A percentile compares a stretch with the other conserved stretches of the same genome.
Evolutionary conservation across 345 rosid genomes (phyloP).

Genomic region (Abelmoschus esculentus): DNA sequence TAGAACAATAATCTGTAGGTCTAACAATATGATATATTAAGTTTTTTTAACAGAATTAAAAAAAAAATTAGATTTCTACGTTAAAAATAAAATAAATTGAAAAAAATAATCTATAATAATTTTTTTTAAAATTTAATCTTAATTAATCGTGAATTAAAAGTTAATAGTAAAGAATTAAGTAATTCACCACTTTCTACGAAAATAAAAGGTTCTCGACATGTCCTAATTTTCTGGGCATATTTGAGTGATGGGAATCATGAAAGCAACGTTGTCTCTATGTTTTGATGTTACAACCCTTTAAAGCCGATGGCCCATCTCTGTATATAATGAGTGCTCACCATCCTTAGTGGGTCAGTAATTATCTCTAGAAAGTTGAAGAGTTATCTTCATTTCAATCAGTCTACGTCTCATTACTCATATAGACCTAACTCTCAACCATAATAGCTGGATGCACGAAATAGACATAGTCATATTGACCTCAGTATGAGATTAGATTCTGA

Average conservation of each 20-base stretch:
- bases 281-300: not conserved
- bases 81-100: no score
- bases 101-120: no score
- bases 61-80: no score
- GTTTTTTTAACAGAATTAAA: no score
- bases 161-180: not conserved
- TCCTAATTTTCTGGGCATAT: not conserved
- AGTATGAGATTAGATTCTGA: not conserved
- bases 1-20: no score
- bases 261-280: not conserved
- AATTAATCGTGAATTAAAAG: no score
- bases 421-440: not conserved
- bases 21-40: no score
- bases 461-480: not conserved
- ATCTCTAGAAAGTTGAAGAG: not conserved
- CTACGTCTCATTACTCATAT: not conserved
- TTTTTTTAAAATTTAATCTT: no score
- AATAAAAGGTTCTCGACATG: not conserved
- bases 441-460: not conserved
- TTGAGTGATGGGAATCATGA: not conserved
- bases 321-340: not conserved
- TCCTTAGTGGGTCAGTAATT: not conserved
- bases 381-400: not conserved
- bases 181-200: not conserved
- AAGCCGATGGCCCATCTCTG: not conserved